Conservation (phyloP, 139 green algal genomes). For the Raphidocelis subcapitata region DNA sequence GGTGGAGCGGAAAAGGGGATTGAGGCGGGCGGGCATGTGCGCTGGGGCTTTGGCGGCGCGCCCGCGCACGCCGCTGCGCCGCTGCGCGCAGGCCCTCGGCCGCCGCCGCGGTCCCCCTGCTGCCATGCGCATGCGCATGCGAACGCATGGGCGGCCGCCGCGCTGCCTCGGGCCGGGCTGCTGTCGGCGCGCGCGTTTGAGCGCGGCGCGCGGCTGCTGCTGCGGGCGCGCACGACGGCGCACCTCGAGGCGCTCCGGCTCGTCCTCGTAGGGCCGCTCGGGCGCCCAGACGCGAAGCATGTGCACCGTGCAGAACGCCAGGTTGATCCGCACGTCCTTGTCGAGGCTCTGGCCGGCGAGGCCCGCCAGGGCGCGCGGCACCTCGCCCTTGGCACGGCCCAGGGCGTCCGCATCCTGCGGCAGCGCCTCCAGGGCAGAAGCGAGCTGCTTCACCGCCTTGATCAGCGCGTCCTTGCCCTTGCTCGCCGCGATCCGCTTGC, state of each 20-base stretch:
- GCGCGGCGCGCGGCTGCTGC: background rate
- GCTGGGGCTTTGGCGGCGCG: too few relatives aligned
- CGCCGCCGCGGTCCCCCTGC: too few relatives aligned
- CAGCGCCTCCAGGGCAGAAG: constrained; percentile 30
- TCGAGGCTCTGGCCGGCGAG: constrained; percentile 45
- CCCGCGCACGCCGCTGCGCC: too few relatives aligned
- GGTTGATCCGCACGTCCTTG: constrained; percentile 67
- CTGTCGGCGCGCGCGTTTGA: too few relatives aligned
- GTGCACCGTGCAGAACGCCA: constrained; percentile 46
- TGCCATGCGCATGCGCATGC: background rate
- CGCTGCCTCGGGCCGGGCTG: background rate
- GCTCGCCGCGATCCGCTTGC: constrained; percentile 5
- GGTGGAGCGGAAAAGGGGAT: too few relatives aligned
- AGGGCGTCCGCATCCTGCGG: constrained; percentile 42
- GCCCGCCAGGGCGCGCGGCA: constrained; percentile 30
- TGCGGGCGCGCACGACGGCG: background rate
- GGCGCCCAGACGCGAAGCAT: constrained; percentile 61
- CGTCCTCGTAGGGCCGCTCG: constrained; percentile 57
- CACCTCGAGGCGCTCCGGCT: constrained; percentile 38
- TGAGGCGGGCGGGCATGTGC: too few relatives aligned
- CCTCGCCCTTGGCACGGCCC: constrained; percentile 24
- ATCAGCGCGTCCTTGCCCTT: constrained; percentile 54
- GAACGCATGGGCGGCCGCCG: background rate
- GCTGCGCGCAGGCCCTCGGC: too few relatives aligned
- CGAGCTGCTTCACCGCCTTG: constrained; percentile 52